Evolutionary conservation across 805 yeast genomes (phyloP).

Genomic region (Cyberlindnera amylophila): DNA sequence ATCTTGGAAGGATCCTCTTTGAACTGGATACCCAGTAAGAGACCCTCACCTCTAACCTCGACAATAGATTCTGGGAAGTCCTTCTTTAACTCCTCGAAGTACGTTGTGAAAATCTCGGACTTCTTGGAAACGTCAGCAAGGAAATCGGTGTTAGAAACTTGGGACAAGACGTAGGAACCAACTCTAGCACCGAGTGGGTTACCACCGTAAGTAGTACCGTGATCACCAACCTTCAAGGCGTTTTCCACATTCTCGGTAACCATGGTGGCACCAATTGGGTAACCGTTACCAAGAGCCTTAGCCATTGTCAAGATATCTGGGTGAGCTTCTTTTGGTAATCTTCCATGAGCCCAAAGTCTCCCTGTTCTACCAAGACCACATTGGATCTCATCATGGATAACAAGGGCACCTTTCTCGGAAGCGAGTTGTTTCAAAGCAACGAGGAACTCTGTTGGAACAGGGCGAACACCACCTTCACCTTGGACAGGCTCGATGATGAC

Average conservation of each 20-base stretch:
- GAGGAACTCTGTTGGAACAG: slow-evolving; percentile 61
- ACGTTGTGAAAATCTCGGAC: slow-evolving; percentile 51
- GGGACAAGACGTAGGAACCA: slow-evolving; percentile 70
- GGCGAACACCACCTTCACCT: slow-evolving; percentile 94
- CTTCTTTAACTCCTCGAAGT: slow-evolving; percentile 46
- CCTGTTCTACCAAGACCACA: slow-evolving; percentile 96
- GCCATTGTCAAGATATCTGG: slow-evolving; percentile 96
- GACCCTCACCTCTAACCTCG: slow-evolving; percentile 84
- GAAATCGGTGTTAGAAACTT: slow-evolving; percentile 58
- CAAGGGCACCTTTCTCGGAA: slow-evolving; percentile 60
- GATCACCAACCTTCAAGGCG: slow-evolving; percentile 83
- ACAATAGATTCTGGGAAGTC: slow-evolving; percentile 58
- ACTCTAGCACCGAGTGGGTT: slow-evolving; percentile 88
- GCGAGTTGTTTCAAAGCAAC: slow-evolving; percentile 64
- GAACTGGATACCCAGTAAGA: slow-evolving; percentile 81
- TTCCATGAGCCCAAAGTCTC: slow-evolving; percentile 85
- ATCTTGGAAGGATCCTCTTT: slow-evolving; percentile 55
- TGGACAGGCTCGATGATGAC: slow-evolving; percentile 96
- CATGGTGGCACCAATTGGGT: slow-evolving; percentile 93
- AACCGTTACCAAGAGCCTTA: slow-evolving; percentile 95
- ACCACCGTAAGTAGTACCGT: slow-evolving; percentile 97
- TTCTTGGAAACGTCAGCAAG: slow-evolving; percentile 56
- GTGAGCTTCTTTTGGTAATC: slow-evolving; percentile 72
- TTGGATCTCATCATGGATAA: slow-evolving; percentile 94
- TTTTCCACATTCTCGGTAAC: slow-evolving; percentile 75